Base-by-base conservation (phyloP, 208 protist genomes). In the Leishmania braziliensis region DNA sequence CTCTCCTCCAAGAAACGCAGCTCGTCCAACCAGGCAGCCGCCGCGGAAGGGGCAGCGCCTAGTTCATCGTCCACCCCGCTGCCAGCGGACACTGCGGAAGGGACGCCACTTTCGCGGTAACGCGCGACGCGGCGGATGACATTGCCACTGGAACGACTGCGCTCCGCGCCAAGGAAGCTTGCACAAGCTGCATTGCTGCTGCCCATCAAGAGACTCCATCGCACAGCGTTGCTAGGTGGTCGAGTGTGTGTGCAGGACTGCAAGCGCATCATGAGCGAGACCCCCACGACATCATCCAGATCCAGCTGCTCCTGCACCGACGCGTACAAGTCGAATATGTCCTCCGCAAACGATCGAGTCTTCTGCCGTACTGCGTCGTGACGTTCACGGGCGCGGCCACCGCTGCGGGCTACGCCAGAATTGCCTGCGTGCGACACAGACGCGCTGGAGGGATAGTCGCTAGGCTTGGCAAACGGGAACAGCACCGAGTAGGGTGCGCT, bases 401-500 rank as follows among this genome's bases (percentile, higher is more conserved):
- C 78, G 33, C 78, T 48, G 56, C 74, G 54, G 18, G 53, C 23
- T 8, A 56, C 36, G 16, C 53, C 56, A 65, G 39, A 16, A 16
- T 50, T 53, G 53, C 3, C 33, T 43, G 39, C 18, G 66, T 80
- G 50, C 33, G 33, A 1, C 65, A 8, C 36, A 12, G 62, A 12
- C 8, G 71, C 36, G 5, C 26, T 29, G 18, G 77, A 16, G 23
- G 70, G 33, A 58, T 77, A 80, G 56, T 80, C 84, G 5, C 63
- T 65, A 20, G 23, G 36, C 53, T 62, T 78, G 33, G 83, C 77
- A 33, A 83, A 86, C 0, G 91, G 91, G 73, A 95, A 95, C 1
- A 95, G 76, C 8, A 89, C 83, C 4, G 89, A 92, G 80, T 78
- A 91, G 69, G 86, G 82, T 10, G 80, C 72, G 23, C 69, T 73